phyloP scores from a whole-genome alignment of 2,329 filamentous ascomycete species.

The Pseudopithomyces chartarum region DNA sequence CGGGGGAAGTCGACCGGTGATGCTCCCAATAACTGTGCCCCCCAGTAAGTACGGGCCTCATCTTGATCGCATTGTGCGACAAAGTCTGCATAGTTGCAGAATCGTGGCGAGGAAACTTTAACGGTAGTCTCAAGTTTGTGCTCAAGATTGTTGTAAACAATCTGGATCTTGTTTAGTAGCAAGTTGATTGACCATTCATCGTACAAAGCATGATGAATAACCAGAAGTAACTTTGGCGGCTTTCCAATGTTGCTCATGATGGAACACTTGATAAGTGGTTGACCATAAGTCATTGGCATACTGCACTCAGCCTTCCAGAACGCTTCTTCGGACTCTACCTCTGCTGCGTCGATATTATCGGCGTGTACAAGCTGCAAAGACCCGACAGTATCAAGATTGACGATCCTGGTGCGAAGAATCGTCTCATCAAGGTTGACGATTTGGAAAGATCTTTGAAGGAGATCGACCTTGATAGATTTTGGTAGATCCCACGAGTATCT shows the following conservation, averaged over 20 bases:
- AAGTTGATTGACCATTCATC: slow-evolving; percentile 73
- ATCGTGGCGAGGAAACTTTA: too few species aligned
- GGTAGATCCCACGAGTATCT: slow-evolving; percentile 44
- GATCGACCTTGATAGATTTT: neutral
- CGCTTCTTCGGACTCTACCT: slow-evolving; percentile 23
- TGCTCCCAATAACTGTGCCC: neutral
- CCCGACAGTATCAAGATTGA: neutral
- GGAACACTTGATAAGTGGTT: neutral
- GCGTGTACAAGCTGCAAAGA: neutral
- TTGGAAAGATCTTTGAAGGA: slow-evolving; percentile 50
- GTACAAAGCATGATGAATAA: slow-evolving; percentile 83
- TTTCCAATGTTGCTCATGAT: neutral
- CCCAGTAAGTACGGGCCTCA: neutral
- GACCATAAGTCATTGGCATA: slow-evolving; percentile 49
- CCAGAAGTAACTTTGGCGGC: slow-evolving; percentile 58
- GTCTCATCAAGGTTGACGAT: slow-evolving; percentile 43
- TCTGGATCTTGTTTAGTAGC: neutral
- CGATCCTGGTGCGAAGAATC: slow-evolving; percentile 52
- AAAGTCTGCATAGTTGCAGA: neutral
- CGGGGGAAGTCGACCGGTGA: neutral
- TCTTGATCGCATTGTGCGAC: neutral
- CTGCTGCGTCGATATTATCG: neutral
- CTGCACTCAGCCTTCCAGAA: slow-evolving; percentile 24
- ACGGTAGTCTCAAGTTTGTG: too few species aligned
- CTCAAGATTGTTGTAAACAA: slow-evolving; percentile 29